These are phyloP conservation scores for Phaeophleospora eucalypticola DNA, from an alignment of 2,329 filamentous ascomycete genomes.

Conservation along the genomic window DNA sequence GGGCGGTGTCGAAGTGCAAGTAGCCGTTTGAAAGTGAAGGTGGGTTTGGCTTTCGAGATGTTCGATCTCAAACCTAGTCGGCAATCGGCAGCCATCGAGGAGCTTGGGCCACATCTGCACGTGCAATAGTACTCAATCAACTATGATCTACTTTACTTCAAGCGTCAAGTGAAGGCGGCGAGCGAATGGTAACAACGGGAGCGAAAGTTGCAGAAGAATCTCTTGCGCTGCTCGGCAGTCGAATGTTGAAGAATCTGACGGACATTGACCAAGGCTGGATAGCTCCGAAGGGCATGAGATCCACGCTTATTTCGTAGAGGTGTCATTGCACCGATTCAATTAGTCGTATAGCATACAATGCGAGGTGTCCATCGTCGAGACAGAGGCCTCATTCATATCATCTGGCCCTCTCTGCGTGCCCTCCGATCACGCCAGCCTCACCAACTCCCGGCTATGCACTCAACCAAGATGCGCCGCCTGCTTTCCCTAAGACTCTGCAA, in stretches of 20 bases:
- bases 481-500: not conserved
- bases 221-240: no score
- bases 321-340: not conserved
- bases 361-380: not conserved
- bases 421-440: not conserved
- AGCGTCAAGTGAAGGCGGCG: no score
- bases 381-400: not conserved
- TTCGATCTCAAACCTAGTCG: not conserved
- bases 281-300: no score
- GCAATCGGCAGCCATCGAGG: not conserved
- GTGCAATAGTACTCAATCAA: no score
- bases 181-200: no score
- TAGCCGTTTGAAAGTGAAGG: not conserved
- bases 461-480: not conserved
- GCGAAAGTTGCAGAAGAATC: no score
- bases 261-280: no score
- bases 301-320: not conserved
- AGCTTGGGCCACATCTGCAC: not conserved
- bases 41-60: not conserved
- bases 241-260: no score
- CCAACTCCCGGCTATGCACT: conserved; percentile 1
- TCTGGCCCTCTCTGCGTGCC: not conserved
- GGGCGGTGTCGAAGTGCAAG: not conserved
- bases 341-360: not conserved
- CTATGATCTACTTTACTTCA: no score